phyloP scores from a whole-genome alignment of 2,329 filamentous ascomycete species.

The Mycosphaerella sp. region DNA sequence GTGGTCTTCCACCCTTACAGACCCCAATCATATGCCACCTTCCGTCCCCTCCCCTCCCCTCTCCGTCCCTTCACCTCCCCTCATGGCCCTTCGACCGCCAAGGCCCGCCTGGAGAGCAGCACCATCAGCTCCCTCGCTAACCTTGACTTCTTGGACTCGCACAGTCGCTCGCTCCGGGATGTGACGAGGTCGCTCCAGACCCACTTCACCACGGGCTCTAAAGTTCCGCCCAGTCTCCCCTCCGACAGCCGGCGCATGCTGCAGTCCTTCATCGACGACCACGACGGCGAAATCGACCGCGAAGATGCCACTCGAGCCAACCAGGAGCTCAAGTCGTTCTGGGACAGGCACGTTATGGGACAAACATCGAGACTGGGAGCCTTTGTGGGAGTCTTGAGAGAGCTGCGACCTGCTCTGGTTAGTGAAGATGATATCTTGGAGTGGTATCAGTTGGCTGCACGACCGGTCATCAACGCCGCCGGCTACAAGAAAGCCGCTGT shows the following conservation, averaged over 20 bases:
- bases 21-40: not conserved
- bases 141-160: conserved; percentile 21
- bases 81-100: not conserved
- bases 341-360: conserved; percentile 57
- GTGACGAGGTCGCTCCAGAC: conserved; percentile 43
- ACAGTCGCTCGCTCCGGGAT: conserved; percentile 42
- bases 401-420: conserved; percentile 58
- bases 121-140: conserved; percentile 14
- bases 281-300: conserved; percentile 48
- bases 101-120: not conserved
- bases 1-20: not conserved
- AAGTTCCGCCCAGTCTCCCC: conserved; percentile 53
- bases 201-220: conserved; percentile 38
- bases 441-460: conserved; percentile 64
- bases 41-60: not conserved
- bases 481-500: conserved; percentile 58
- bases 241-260: conserved; percentile 44
- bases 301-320: conserved; percentile 65
- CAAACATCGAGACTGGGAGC: conserved; percentile 53
- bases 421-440: conserved; percentile 57
- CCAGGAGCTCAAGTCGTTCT: conserved; percentile 62
- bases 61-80: not conserved
- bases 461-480: conserved; percentile 52
- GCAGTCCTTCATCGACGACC: conserved; percentile 57
- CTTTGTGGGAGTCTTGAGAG: conserved; percentile 64